Percentiles rank a stretch among this genome's conserved stretches.
Evolutionary conservation across 1,284 basidiomycete species (phyloP).

Genomic region (Pseudozyma pruni): DNA sequence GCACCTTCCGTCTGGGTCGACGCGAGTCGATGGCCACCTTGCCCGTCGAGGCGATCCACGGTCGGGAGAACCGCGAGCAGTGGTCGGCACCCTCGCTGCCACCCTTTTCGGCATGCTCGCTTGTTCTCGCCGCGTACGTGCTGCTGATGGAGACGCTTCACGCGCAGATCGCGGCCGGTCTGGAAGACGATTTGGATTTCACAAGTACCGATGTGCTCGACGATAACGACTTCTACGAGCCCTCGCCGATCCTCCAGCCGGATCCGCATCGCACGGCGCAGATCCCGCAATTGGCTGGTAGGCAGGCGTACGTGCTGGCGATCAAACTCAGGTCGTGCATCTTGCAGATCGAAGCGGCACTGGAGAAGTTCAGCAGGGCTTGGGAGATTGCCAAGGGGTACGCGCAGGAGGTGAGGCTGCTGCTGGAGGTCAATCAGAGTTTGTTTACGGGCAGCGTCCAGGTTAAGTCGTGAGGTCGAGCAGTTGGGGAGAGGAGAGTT

Average conservation of each 20-base stretch:
- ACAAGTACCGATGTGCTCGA: constrained; percentile 19
- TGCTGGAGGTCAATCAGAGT: constrained; percentile 45
- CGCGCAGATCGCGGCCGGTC: constrained; percentile 43
- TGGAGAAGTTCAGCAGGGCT: constrained; percentile 43
- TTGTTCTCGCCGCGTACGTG: constrained; percentile 56
- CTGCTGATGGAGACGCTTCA: constrained; percentile 58
- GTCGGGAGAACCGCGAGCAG: constrained; percentile 37
- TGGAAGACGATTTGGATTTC: constrained; percentile 34
- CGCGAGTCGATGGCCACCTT: constrained; percentile 35
- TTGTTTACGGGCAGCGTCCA: constrained; percentile 25
- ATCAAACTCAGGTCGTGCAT: constrained; percentile 35
- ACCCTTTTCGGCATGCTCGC: constrained; percentile 56
- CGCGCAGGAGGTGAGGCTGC: constrained; percentile 38
- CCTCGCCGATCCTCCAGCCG: constrained; percentile 36
- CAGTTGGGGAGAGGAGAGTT: too few species aligned
- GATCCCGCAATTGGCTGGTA: constrained; percentile 21
- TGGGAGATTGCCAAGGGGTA: constrained; percentile 51
- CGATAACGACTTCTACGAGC: constrained; percentile 20
- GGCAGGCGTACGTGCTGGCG: constrained; percentile 33
- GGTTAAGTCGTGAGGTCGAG: constrained; percentile 15
- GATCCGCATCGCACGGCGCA: constrained; percentile 25
- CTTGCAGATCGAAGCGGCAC: constrained; percentile 40
- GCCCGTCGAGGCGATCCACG: constrained; percentile 25
- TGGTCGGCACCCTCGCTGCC: constrained; percentile 53
- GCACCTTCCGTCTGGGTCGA: constrained; percentile 39